A percentile compares a stretch with the other conserved stretches of the same genome.
These are phyloP conservation scores for Schizothecium vesticola DNA, from an alignment of 495 filamentous ascomycete species.

Conservation along the genomic window DNA sequence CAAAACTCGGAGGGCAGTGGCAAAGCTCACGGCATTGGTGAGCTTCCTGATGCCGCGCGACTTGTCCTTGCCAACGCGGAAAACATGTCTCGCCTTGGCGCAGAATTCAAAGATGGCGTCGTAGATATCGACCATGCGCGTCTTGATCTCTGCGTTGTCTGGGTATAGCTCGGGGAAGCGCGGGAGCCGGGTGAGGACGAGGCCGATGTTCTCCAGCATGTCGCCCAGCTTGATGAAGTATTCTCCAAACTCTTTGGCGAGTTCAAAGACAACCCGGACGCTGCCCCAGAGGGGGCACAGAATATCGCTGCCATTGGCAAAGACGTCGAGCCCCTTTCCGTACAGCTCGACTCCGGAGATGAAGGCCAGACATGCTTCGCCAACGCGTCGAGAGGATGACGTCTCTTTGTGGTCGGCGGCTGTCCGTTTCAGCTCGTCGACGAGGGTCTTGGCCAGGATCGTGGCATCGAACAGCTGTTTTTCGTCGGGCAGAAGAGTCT, in stretches of 20 bases:
- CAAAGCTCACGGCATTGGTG: slow-evolving; percentile 7
- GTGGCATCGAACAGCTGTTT: slow-evolving; percentile 1
- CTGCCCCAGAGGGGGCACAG: slow-evolving; percentile 13
- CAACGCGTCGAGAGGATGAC: slow-evolving; percentile 1
- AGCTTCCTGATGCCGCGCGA: slow-evolving; percentile 12
- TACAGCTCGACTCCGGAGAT: slow-evolving; percentile 12
- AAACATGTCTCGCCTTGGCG: slow-evolving; percentile 7
- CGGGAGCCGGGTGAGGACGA: slow-evolving; percentile 3
- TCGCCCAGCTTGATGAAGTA: slow-evolving; percentile 14
- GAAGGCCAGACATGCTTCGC: slow-evolving; percentile 7
- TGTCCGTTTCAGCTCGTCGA: slow-evolving; percentile 1
- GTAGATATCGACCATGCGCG: not conserved
- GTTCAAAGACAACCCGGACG: slow-evolving; percentile 4
- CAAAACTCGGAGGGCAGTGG: slow-evolving; percentile 9
- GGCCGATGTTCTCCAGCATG: slow-evolving; percentile 12
- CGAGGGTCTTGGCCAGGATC: slow-evolving; percentile 4
- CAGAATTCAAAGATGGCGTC: not conserved
- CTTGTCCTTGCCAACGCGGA: slow-evolving; percentile 8
- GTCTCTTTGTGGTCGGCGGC: slow-evolving; percentile 1
- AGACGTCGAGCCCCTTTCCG: slow-evolving; percentile 7
- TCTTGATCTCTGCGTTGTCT: slow-evolving; percentile 3
- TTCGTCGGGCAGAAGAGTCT: not conserved
- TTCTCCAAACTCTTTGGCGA: slow-evolving; percentile 14
- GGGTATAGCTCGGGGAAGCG: slow-evolving; percentile 9
- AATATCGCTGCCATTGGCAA: slow-evolving; percentile 14